phyloP scores from a whole-genome alignment of 2,329 filamentous ascomycete genomes.

The Alternaria dauci region DNA sequence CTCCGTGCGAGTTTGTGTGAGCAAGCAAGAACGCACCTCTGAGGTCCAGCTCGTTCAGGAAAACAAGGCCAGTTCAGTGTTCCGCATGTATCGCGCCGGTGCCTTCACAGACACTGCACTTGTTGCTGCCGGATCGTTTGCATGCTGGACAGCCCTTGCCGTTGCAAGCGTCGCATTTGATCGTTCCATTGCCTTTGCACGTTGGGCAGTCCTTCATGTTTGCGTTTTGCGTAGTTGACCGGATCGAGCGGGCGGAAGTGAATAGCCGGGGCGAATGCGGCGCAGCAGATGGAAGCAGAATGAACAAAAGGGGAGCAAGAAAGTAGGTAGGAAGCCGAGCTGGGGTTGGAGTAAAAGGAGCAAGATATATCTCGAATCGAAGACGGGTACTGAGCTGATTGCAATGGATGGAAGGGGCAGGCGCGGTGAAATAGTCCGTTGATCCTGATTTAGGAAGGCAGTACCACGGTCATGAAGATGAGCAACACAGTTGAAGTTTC shows the following conservation, averaged over 20 bases:
- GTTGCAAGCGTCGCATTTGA: constrained; percentile 47
- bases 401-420: constrained; percentile 15
- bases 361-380: constrained; percentile 1
- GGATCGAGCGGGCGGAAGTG: constrained; percentile 16
- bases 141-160: constrained; percentile 40
- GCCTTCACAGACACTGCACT: constrained; percentile 46
- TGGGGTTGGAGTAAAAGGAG: neutral
- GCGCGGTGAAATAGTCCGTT: neutral
- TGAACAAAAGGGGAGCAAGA: neutral
- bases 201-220: constrained; percentile 46
- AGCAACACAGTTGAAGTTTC: constrained; percentile 8
- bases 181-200: constrained; percentile 44
- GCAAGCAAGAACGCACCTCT: constrained; percentile 3
- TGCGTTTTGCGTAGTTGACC: constrained; percentile 11
- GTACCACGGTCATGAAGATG: constrained; percentile 10
- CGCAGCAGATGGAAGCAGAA: neutral
- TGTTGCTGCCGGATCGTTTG: constrained; percentile 39
- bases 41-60: constrained; percentile 1
- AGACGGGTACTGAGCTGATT: neutral
- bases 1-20: neutral
- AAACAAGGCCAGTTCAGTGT: constrained; percentile 20
- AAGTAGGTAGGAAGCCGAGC: neutral
- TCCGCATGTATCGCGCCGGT: constrained; percentile 45
- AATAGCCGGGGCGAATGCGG: constrained; percentile 14
- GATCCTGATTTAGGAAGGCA: constrained; percentile 4